phyloP scores from a whole-genome alignment of 164 flowering plant species.

The Macadamia tetraphylla region DNA sequence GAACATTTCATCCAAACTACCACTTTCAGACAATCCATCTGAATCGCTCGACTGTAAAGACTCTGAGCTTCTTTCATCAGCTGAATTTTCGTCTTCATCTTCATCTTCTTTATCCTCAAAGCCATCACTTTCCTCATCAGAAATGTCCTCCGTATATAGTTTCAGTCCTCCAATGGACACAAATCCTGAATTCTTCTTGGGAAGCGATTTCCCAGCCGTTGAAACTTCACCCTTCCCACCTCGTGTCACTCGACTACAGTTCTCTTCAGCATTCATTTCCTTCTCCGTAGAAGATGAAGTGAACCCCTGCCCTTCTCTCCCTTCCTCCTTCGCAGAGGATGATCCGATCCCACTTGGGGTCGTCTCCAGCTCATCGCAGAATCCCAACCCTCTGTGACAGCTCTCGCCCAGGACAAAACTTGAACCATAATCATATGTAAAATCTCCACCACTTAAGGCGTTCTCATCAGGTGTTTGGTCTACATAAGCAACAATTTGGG shows the following conservation, averaged over 20 bases:
- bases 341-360: constrained; percentile 23
- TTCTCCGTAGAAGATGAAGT: constrained; percentile 23
- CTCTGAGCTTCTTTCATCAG: constrained; percentile 30
- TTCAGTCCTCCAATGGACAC: constrained; percentile 71
- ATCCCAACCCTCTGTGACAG: constrained; percentile 62
- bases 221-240: constrained; percentile 17
- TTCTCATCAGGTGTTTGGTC: constrained; percentile 36
- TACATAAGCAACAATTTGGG: constrained; percentile 40
- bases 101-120: constrained; percentile 15
- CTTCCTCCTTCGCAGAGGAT: constrained; percentile 26
- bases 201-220: constrained; percentile 10
- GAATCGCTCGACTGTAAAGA: constrained; percentile 24
- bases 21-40: constrained; percentile 34
- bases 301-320: constrained; percentile 17
- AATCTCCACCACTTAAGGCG: constrained; percentile 14
- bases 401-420: constrained; percentile 41
- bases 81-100: constrained; percentile 13
- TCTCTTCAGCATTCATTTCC: constrained; percentile 25
- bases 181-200: constrained; percentile 58
- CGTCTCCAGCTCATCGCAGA: constrained; percentile 38
- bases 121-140: constrained; percentile 44
- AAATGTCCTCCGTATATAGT: constrained; percentile 70
- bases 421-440: constrained; percentile 44
- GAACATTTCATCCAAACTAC: constrained; percentile 16
- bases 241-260: constrained; percentile 2